A percentile compares a stretch with the other conserved stretches of the same genome.
These are phyloP conservation scores for Epicoccum sorghinum DNA, from an alignment of 2,329 filamentous ascomycete species.

Conservation along the genomic window DNA sequence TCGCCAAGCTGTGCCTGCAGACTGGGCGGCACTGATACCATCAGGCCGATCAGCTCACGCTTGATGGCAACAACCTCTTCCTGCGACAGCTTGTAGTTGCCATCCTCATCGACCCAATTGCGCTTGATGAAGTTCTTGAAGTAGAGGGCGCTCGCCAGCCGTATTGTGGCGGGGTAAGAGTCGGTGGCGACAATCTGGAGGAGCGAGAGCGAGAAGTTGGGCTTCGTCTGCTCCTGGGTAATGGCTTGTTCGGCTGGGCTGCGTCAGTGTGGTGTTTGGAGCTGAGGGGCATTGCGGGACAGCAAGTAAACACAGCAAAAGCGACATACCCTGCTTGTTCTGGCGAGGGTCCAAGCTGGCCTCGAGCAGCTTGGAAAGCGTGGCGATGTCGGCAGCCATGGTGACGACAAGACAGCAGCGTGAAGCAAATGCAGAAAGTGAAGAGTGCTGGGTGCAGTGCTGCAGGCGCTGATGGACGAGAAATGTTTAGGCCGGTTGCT, in stretches of 20 bases:
- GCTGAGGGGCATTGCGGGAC: constrained; percentile 13
- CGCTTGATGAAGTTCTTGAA: constrained; percentile 99
- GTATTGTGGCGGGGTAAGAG: constrained; percentile 74
- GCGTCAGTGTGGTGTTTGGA: constrained; percentile 24
- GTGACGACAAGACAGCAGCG: constrained; percentile 14
- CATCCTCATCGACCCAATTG: constrained; percentile 95
- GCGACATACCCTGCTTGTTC: constrained; percentile 80
- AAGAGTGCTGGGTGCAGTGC: constrained; percentile 2
- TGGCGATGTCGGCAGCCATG: constrained; percentile 68
- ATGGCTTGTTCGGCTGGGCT: constrained; percentile 78
- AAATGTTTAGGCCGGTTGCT: constrained; percentile 27
- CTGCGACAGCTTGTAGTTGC: constrained; percentile 83
- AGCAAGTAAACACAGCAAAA: constrained; percentile 19
- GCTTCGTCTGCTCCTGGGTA: constrained; percentile 78
- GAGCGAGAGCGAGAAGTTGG: constrained; percentile 82
- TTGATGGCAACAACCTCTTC: constrained; percentile 92
- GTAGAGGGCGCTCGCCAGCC: constrained; percentile 85
- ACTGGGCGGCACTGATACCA: constrained; percentile 87
- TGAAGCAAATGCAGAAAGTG: constrained; percentile 1
- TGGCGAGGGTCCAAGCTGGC: constrained; percentile 87
- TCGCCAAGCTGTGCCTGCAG: constrained; percentile 95
- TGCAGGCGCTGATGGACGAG: constrained; percentile 1
- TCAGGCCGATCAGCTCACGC: constrained; percentile 90
- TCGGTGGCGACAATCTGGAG: constrained; percentile 88
- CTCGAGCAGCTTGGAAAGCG: constrained; percentile 82